Base-by-base conservation (phyloP, 495 filamentous ascomycete species). In the Aspergillus olivimuriae region DNA sequence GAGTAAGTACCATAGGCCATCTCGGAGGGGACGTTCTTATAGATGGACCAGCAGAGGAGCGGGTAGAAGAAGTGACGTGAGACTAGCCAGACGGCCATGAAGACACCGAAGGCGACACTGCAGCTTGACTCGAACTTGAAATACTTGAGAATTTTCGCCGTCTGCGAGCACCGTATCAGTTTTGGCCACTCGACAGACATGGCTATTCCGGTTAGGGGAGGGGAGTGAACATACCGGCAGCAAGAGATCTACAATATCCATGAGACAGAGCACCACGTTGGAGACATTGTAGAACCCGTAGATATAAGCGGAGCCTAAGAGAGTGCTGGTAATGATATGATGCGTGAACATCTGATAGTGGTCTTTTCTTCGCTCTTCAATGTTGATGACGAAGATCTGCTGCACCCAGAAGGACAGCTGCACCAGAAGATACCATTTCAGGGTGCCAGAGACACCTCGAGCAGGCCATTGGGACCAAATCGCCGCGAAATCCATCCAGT, bases 121-220 rank as follows among this genome's bases (percentile, higher is more conserved):
- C 90, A 95, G 47, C 83, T 63, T 9, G 61, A 79, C 39, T 81
- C 75, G 64, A 71, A 87, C 41, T 83, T 80, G 12, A 92, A 61
- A 59, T 98, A 98, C 62, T 94, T 95, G 48, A 97, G 78, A 47
- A 92, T 84, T 63, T 98, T 98, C 34, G 92, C 92, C n/a, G 81
- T 58, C 91, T 97, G 44, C n/a, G n/a, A n/a, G n/a, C n/a, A n/a
- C n/a, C n/a, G n/a, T n/a, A n/a, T n/a, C n/a, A n/a, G n/a, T n/a
- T n/a, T n/a, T n/a, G n/a, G n/a, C n/a, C n/a, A n/a, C n/a, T n/a
- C n/a, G n/a, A n/a, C n/a, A n/a, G n/a, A n/a, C n/a, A n/a, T n/a
- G n/a, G n/a, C n/a, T n/a, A n/a, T n/a, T n/a, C n/a, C n/a, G n/a
- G n/a, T n/a, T n/a, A n/a, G n/a, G n/a, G n/a, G n/a, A n/a, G n/a